These are phyloP conservation scores for Aspergillus proliferans DNA, from an alignment of 2,329 filamentous ascomycete genomes.

Conservation along the genomic window DNA sequence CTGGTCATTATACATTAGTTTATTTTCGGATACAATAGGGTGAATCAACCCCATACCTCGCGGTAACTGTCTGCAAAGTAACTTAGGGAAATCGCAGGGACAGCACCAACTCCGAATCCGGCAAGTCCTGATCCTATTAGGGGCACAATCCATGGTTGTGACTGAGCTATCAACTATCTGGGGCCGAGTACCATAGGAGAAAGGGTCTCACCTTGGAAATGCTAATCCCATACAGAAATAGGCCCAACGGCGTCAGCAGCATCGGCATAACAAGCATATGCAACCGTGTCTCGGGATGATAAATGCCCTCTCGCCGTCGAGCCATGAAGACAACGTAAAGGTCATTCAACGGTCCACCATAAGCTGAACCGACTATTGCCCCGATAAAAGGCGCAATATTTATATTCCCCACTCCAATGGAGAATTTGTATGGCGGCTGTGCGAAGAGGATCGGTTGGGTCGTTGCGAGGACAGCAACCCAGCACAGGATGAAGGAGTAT, in stretches of 20 bases:
- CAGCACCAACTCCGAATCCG: slow-evolving; percentile 5
- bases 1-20: background rate
- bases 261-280: slow-evolving; percentile 18
- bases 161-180: background rate
- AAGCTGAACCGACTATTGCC: slow-evolving; percentile 28
- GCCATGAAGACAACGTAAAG: slow-evolving; percentile 33
- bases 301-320: slow-evolving; percentile 34
- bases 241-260: slow-evolving; percentile 23
- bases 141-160: slow-evolving; percentile 4
- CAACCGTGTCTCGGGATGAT: slow-evolving; percentile 42
- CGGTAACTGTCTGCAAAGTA: slow-evolving; percentile 6
- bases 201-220: slow-evolving; percentile 4
- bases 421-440: slow-evolving; percentile 36
- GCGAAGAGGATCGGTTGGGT: slow-evolving; percentile 32
- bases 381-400: slow-evolving; percentile 38
- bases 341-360: slow-evolving; percentile 33
- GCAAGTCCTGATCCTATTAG: slow-evolving; percentile 4
- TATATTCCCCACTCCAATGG: slow-evolving; percentile 34
- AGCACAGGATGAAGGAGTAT: slow-evolving; percentile 35
- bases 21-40: background rate
- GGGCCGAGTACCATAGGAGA: background rate
- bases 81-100: slow-evolving; percentile 1
- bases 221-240: slow-evolving; percentile 32
- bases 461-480: slow-evolving; percentile 34
- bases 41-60: slow-evolving; percentile 1